A percentile compares a stretch with the other conserved stretches of the same genome.
phyloP scores from a whole-genome alignment of 1,284 basidiomycete genomes.

The Marasmius fiardii region DNA sequence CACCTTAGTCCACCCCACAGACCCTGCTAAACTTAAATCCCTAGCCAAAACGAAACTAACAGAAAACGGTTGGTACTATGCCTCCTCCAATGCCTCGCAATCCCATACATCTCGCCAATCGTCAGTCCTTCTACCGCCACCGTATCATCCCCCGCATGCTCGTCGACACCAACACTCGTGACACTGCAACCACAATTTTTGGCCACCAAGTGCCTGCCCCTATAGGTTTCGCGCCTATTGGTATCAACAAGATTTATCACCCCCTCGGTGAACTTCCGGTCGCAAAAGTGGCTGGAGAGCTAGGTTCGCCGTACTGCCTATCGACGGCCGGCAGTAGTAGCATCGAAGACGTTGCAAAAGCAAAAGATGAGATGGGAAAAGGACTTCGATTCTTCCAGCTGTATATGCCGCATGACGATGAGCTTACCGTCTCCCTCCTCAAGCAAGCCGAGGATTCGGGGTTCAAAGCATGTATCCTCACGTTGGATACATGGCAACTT shows the following conservation, averaged over 20 bases:
- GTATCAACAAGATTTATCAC: conserved; percentile 56
- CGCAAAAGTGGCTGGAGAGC: conserved; percentile 51
- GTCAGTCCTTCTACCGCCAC: conserved; percentile 49
- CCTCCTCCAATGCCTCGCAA: conserved; percentile 52
- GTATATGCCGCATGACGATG: conserved; percentile 57
- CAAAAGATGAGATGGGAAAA: conserved; percentile 32
- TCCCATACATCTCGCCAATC: conserved; percentile 46
- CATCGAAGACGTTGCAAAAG: conserved; percentile 51
- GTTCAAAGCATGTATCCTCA: conserved; percentile 51
- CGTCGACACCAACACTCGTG: conserved; percentile 56
- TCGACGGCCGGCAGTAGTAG: conserved; percentile 53
- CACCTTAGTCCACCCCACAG: background rate
- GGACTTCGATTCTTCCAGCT: conserved; percentile 58
- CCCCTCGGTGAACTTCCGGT: conserved; percentile 50
- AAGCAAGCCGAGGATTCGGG: conserved; percentile 46
- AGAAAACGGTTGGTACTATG: conserved; percentile 28
- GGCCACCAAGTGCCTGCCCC: conserved; percentile 52
- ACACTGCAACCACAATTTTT: conserved; percentile 51
- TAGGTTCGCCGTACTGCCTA: conserved; percentile 54
- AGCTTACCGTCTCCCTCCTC: conserved; percentile 45
- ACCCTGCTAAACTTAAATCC: background rate
- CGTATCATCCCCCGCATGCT: conserved; percentile 55
- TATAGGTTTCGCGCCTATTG: conserved; percentile 55
- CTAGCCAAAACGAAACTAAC: background rate
- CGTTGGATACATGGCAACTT: conserved; percentile 60